These are phyloP conservation scores for Thraustotheca clavata DNA, from an alignment of 352 stramenopile species.

Conservation along the genomic window DNA sequence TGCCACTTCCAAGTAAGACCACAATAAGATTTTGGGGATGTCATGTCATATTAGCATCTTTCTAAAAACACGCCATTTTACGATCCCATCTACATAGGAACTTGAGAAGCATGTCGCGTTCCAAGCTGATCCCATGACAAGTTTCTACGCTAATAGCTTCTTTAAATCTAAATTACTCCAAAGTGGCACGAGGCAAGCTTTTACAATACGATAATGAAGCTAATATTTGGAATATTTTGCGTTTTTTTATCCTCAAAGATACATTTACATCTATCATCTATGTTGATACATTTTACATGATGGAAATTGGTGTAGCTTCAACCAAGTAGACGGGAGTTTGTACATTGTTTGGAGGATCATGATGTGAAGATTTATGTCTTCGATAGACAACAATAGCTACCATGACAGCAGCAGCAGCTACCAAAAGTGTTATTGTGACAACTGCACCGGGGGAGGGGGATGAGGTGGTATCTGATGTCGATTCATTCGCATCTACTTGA, in stretches of 20 bases:
- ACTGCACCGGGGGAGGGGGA: background rate
- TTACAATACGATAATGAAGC: too few species aligned
- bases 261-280: too few species aligned
- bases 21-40: background rate
- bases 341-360: background rate
- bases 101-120: too few species aligned
- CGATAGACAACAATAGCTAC: constrained; percentile 5
- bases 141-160: too few species aligned
- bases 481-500: background rate
- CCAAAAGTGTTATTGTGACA: constrained; percentile 1
- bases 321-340: constrained; percentile 19
- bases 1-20: background rate
- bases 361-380: background rate
- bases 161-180: too few species aligned
- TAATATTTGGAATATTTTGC: too few species aligned
- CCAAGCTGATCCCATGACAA: too few species aligned
- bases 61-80: background rate
- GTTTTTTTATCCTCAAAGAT: too few species aligned
- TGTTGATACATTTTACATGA: too few species aligned
- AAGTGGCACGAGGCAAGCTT: too few species aligned
- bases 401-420: constrained; percentile 12
- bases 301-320: background rate
- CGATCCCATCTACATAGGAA: background rate
- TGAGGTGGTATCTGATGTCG: background rate
- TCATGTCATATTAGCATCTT: background rate